Conservation (phyloP, 2,329 filamentous ascomycete genomes). For the Chaetoscypha palmicola region DNA sequence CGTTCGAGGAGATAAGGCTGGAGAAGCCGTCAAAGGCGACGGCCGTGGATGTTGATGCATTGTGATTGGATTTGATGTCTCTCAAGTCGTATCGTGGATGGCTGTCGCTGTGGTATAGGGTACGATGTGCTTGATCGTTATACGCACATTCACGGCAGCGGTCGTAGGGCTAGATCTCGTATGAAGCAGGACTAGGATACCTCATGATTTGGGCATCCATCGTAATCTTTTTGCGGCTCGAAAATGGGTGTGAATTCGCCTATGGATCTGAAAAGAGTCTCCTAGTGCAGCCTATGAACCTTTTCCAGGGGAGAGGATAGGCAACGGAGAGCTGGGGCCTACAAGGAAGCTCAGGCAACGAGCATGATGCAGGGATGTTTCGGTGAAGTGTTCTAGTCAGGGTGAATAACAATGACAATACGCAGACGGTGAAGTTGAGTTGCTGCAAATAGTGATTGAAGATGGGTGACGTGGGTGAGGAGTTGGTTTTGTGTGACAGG, state of each 20-base stretch:
- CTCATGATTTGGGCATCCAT: constrained; percentile 32
- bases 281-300: constrained; percentile 9
- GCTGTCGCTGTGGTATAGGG: constrained; percentile 18
- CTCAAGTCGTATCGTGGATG: constrained; percentile 15
- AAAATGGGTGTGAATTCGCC: constrained; percentile 3
- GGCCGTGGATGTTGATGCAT: constrained; percentile 91
- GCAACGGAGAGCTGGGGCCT: constrained; percentile 23
- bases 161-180: constrained; percentile 26
- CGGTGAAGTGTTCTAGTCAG: constrained; percentile 3
- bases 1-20: constrained; percentile 64
- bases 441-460: constrained; percentile 6
- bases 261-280: constrained; percentile 7
- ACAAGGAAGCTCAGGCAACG: constrained; percentile 21
- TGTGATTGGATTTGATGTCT: constrained; percentile 26
- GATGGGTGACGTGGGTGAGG: constrained; percentile 9
- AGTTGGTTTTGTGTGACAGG: constrained; percentile 11
- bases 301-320: constrained; percentile 18
- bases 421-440: background rate
- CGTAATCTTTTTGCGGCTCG: constrained; percentile 16
- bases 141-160: constrained; percentile 20
- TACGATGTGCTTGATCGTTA: constrained; percentile 16
- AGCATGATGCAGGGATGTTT: constrained; percentile 15
- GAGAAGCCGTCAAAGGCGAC: constrained; percentile 64
- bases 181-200: constrained; percentile 25
- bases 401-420: background rate